Evolutionary conservation across 108 stramenopile species (phyloP), one percentile per base, ranked within the genome.

Genomic region (Cyclotella cryptica): DNA sequence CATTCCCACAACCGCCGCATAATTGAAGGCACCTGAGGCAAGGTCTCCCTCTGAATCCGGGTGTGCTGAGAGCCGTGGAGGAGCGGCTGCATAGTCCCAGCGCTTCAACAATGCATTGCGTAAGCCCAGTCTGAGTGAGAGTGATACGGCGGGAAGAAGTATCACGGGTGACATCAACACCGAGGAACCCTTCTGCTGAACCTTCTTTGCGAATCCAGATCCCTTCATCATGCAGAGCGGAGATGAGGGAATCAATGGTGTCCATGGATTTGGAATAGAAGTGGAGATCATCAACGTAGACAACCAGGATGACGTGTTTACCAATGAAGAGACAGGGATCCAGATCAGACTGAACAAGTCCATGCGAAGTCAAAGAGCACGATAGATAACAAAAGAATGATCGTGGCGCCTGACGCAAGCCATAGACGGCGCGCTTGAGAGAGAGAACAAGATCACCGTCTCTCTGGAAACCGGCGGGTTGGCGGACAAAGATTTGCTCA

Each of bases 41-140:
- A 39, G 66, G 4, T 15, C 24, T 18, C 78, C 67, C 14, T 68
- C 44, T 8, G 15, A 39, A 52, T 75, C 84, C 29, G 9, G 21
- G 65, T 5, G 57, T 58, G 57, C 27, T 28, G 13, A 13, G 13
- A 13, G 22, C 13, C 4, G 27, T 28, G 22, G 19, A 58, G 2
- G 17, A 28, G 24, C 13, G 13, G 18, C 11, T 21, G 10, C 47
- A 30, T 14, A 72, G 51, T 22, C 59, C 67, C 2, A 75, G 30
- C 21, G 81, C 80, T 22, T 79, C 60, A 19, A 88, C 45, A 28
- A 87, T 72, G 18, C 77, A 41, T 40, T 78, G 57, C n/a, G 53
- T 75, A 11, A 87, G 67, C 26, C 87, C 81, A 9, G 29, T 39
- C 66, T 87, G 87, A 17, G 77, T 75, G 14, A 87, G 63, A 11